Evolutionary conservation across 768 basidiomycete species (phyloP), one percentile per base, ranked within the genome.

Genomic region (Lactarius quietus): DNA sequence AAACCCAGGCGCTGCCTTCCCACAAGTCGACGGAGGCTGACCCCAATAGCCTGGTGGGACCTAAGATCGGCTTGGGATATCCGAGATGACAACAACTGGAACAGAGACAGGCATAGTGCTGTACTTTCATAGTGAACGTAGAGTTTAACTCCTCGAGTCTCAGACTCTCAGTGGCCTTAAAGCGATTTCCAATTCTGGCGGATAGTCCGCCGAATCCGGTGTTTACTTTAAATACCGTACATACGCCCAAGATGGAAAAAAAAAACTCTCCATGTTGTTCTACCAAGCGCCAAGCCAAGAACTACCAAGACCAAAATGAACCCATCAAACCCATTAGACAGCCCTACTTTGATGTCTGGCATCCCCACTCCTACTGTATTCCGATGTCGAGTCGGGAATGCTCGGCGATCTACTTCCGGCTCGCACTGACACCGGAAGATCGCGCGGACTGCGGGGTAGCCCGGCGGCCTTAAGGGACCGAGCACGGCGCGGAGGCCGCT

Each of bases 401-500:
- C 36, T 23, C 3, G 43, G 15, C 10, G 36, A n/a, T 61, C 35
- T 33, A 53, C 26, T 9, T 35, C 45, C 53, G 10, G n/a, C 29
- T 6, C 39, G 15, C 29, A n/a, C 3, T 17, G 36, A 23, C 20
- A 20, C 18, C 51, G 39, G 64, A 18, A n/a, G 6, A 1, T 55
- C 53, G 23, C 55, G 64, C 23, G 54, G 48, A 35, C 2, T 26
- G n/a, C 36, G 43, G 18, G 64, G 60, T 4, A 57, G 60, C 6
- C 59, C 54, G 4, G 29, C n/a, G 35, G 14, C 38, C 20, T 20
- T 35, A 48, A 33, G 38, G 29, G 60, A 28, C 2, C 20, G 35
- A 28, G 56, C 56, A 14, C 33, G 56, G 18, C 35, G 54, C 31
- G 54, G 6, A 29, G 29, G 7, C n/a, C 4, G 15, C 20, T 9